Evolutionary conservation across 768 basidiomycete genomes (phyloP).

Genomic region (Russula sp.): DNA sequence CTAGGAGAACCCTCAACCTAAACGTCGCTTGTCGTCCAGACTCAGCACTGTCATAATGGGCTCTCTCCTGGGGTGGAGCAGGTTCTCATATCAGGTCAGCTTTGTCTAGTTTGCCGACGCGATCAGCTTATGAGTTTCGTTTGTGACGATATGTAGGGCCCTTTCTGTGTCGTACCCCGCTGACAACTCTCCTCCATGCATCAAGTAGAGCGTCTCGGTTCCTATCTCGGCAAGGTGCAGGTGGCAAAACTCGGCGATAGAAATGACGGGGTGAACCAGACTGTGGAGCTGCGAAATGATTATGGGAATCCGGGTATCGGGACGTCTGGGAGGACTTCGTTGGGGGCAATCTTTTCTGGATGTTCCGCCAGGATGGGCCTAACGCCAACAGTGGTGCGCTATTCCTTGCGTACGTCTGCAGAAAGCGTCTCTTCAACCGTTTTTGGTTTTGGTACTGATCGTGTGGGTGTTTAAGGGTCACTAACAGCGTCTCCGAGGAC

Average conservation of each 20-base stretch:
- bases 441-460: neutral
- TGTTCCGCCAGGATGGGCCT: conserved; percentile 31
- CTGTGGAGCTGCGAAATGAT: conserved; percentile 38
- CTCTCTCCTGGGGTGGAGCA: neutral
- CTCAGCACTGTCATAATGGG: neutral
- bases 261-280: conserved; percentile 39
- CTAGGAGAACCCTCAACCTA: conserved; percentile 24
- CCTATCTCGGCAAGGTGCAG: conserved; percentile 34
- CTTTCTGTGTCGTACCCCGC: neutral
- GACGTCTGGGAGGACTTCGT: conserved; percentile 34
- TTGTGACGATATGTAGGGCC: neutral
- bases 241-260: conserved; percentile 45
- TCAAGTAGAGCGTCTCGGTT: conserved; percentile 27
- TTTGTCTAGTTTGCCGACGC: conserved; percentile 17
- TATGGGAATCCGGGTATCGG: conserved; percentile 33
- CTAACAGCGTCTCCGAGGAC: conserved; percentile 23
- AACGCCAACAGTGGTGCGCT: conserved; percentile 30
- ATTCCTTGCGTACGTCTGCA: conserved; percentile 32
- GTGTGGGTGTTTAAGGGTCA: no score
- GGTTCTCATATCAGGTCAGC: conserved; percentile 22
- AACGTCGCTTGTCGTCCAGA: neutral
- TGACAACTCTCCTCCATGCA: neutral
- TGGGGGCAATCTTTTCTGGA: conserved; percentile 16
- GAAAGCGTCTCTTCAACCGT: neutral
- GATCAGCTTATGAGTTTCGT: conserved; percentile 18